Evolutionary conservation across 1,284 basidiomycete species (phyloP).

Genomic region (Fomitopsis pinicola): DNA sequence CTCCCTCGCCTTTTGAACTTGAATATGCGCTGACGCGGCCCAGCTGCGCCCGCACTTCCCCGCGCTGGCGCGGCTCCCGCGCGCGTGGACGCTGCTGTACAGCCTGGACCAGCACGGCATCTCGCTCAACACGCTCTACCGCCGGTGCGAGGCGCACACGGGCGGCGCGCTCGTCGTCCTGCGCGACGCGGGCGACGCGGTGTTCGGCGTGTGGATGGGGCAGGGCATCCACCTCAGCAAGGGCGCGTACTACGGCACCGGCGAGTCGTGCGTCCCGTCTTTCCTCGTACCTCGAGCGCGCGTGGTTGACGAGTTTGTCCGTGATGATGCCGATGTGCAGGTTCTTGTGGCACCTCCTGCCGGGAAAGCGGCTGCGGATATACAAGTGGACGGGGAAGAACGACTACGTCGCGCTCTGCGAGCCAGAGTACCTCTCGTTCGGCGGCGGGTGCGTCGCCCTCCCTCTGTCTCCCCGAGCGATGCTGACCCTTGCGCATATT

Average conservation of each 20-base stretch:
- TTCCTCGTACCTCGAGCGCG: no score
- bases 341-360: conserved; percentile 68
- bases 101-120: conserved; percentile 96
- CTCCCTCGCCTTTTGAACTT: no score
- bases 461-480: conserved; percentile 3
- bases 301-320: no score
- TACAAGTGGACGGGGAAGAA: conserved; percentile 91
- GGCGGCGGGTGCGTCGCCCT: conserved; percentile 76
- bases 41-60: conserved; percentile 77
- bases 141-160: conserved; percentile 46
- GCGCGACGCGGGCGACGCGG: conserved; percentile 52
- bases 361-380: conserved; percentile 45
- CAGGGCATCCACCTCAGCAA: conserved; percentile 61
- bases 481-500: no score
- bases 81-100: conserved; percentile 86
- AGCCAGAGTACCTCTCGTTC: conserved; percentile 76
- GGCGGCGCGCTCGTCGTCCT: conserved; percentile 54
- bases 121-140: conserved; percentile 84
- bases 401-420: conserved; percentile 87
- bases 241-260: conserved; percentile 78
- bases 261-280: conserved; percentile 67
- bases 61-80: conserved; percentile 73
- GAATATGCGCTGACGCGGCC: neutral
- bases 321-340: no score
- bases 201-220: conserved; percentile 82